Conservation (phyloP, 441 rosid species). For the Erysimum pusillum region DNA sequence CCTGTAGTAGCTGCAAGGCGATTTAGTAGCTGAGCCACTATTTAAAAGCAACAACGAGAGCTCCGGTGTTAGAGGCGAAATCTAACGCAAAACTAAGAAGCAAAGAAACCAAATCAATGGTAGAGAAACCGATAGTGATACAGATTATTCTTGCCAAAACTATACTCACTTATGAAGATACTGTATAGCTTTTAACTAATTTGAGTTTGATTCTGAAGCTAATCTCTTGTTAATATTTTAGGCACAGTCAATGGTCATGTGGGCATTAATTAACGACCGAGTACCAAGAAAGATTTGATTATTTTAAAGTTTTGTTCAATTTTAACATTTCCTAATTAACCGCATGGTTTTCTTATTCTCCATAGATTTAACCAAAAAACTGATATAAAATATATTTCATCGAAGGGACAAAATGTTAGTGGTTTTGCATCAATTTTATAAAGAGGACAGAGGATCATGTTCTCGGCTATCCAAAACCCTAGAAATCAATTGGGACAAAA, state of each 20-base stretch:
- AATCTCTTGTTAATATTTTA: background rate
- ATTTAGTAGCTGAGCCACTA: constrained; percentile 53
- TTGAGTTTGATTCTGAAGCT: constrained; percentile 14
- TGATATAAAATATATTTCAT: constrained; percentile 25
- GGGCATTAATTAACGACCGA: background rate
- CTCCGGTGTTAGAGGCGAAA: constrained; percentile 75
- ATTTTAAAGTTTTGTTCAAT: background rate
- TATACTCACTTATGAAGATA: background rate
- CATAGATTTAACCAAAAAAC: background rate
- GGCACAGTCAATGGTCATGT: constrained; percentile 28
- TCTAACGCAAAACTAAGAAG: constrained; percentile 71
- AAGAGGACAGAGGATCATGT: constrained; percentile 39
- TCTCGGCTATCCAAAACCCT: constrained; percentile 45
- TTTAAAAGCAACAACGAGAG: constrained; percentile 60
- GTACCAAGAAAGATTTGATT: background rate
- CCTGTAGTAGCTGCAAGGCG: constrained; percentile 26
- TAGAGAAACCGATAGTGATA: constrained; percentile 42
- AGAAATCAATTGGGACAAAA: constrained; percentile 32
- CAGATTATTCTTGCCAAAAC: constrained; percentile 63
- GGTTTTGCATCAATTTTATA: constrained; percentile 39
- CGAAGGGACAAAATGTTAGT: constrained; percentile 31
- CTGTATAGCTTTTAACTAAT: background rate
- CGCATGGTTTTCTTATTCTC: background rate
- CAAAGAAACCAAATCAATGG: constrained; percentile 63
- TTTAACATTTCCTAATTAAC: background rate